A percentile compares a stretch with the other conserved stretches of the same genome.
Conservation (phyloP, 352 stramenopile species). For the Globisporangium canariense region DNA sequence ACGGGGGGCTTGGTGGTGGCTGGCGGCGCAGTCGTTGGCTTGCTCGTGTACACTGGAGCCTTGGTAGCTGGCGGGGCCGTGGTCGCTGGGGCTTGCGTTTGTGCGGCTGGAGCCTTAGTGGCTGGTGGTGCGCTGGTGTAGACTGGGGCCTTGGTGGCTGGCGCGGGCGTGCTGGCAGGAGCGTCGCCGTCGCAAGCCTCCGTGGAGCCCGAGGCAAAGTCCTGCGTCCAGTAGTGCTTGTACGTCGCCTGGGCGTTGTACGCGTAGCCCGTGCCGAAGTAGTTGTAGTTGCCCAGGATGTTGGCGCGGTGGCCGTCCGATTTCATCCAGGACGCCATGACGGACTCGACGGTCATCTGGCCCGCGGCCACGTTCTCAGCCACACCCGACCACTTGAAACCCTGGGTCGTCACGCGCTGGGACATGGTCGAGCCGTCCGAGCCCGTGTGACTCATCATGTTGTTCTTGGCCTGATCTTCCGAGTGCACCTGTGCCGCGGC, state of each 20-base stretch:
- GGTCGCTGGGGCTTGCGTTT: neutral
- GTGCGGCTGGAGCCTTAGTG: neutral
- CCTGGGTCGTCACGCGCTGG: slow-evolving; percentile 21
- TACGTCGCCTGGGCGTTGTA: slow-evolving; percentile 34
- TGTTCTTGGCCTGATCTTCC: slow-evolving; percentile 26
- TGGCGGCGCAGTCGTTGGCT: neutral
- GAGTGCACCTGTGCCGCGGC: slow-evolving; percentile 27
- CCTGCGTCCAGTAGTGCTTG: slow-evolving; percentile 56
- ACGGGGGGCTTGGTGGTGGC: neutral
- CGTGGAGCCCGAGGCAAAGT: slow-evolving; percentile 36
- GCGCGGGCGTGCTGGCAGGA: neutral
- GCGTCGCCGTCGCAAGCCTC: slow-evolving; percentile 18
- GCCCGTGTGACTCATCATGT: slow-evolving; percentile 32
- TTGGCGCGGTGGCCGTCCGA: slow-evolving; percentile 20
- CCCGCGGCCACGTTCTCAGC: slow-evolving; percentile 27
- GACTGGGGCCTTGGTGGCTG: slow-evolving; percentile 7
- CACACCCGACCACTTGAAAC: slow-evolving; percentile 21
- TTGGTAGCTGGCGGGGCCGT: neutral
- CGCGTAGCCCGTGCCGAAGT: slow-evolving; percentile 40
- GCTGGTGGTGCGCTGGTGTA: neutral
- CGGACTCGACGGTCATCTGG: slow-evolving; percentile 12
- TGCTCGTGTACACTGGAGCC: neutral
- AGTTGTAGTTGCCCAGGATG: slow-evolving; percentile 28
- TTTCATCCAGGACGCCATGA: slow-evolving; percentile 23
- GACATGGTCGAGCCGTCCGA: slow-evolving; percentile 21